Evolutionary conservation across 164 flowering plant genomes (phyloP), one percentile per base, ranked within the genome.

Genomic region (Nymphaea thermarum): DNA sequence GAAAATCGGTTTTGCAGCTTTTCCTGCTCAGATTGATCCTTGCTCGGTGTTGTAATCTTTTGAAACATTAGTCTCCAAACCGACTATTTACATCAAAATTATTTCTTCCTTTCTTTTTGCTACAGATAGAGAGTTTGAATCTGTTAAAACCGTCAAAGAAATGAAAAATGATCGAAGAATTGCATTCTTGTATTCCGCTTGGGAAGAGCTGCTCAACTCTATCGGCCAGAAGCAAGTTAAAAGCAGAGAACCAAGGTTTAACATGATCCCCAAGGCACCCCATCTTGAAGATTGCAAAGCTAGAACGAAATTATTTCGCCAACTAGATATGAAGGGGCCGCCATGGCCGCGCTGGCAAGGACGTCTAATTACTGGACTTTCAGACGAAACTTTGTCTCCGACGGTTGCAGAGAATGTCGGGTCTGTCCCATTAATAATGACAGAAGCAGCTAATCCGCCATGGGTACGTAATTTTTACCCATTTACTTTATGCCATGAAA

Each of bases 281-380:
- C 96, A 94, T 76, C 77, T 94, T 82, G 96, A 87, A 70, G 80
- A 91, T 66, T 94, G 99, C 80, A 79, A 82, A 77, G 44, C 73
- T 68, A 82, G 45, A 5, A 51, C 67, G 43, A 72, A 72, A 70
- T 15, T 81, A 17, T 84, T 80, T 65, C 60, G 72, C 25, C 84
- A 74, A 10, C 82, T 88, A 59, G 97, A 94, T 70, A 75, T 72
- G 70, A 82, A 67, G 15, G 78, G 78, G 66, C 96, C 98, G 44
- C 85, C 84, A 16, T 91, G 97, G 97, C 82, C 85, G 18, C 65
- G 71, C 60, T 86, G 97, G 95, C 85, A 86, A 69, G 98, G 97
- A 68, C 18, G 68, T 16, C 67, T 91, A 62, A 80, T 83, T 43
- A 64, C 62, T 8, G 65, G 66, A 66, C 16, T 71, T n/a, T 71